Evolutionary conservation across 345 rosid species (phyloP), one percentile per base, ranked within the genome.

Genomic region (Eucalyptus sp.): DNA sequence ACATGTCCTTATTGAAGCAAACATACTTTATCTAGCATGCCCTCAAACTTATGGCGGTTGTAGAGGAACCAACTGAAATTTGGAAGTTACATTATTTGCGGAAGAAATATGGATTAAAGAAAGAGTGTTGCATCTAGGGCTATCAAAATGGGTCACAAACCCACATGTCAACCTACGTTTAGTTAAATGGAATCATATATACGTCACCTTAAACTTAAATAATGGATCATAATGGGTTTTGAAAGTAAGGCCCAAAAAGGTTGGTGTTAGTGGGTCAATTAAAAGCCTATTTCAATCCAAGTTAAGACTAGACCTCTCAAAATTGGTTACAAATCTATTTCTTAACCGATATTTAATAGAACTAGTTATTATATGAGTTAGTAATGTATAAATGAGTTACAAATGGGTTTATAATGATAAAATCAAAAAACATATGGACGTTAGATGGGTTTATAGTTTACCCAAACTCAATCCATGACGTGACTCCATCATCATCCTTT

Each of bases 271-370:
- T 56, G 62, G 29, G 12, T 56, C 13, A 56, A 56, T 56, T 24
- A 56, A 56, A 24, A 56, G 62, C 29, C 13, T 10, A 10, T 24
- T 56, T 10, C 13, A 56, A 56, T 24, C 29, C 29, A 22, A 24
- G 62, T 56, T 20, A 9, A 22, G 29, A 56, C 3, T 4, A 8
- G 6, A 56, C 29, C 3, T 4, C 0, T 24, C 1, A 10, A 56
- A 56, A 56, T 56, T 24, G 29, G 29, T 56, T 10, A 24, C 1
- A 56, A 24, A 24, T 3, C 3, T 22, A 24, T 22, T 56, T 56
- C 29, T 56, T 56, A 24, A 2, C 13, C 12, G 1, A 56, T 22
- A 24, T 56, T 22, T 10, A 24, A 56, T 56, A 4, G 62, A 56
- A 13, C 13, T 0, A 0, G 3, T 56, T 24, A 56, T 56, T 56